A percentile compares a stretch with the other conserved stretches of the same genome.
Conservation (phyloP, 768 basidiomycete genomes). For the Panellus pusillus region DNA sequence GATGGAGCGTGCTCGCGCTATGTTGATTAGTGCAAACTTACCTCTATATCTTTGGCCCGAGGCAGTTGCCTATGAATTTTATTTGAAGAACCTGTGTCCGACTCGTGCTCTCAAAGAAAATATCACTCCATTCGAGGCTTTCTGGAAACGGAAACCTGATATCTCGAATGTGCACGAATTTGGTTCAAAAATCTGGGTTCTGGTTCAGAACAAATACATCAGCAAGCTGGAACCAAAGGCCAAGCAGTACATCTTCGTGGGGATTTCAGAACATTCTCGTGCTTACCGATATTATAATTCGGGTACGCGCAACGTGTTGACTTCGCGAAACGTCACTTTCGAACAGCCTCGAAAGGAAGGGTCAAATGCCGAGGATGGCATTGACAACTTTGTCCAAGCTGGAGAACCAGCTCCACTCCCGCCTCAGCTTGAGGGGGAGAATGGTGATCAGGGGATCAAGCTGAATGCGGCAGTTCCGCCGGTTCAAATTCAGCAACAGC, state of each 20-base stretch:
- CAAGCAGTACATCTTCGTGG: background rate
- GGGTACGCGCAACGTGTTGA: background rate
- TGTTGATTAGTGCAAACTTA: constrained; percentile 8
- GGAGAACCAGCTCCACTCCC: no score
- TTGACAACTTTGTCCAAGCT: no score
- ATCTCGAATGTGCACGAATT: constrained; percentile 37
- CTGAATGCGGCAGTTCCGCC: no score
- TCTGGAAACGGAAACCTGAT: constrained; percentile 30
- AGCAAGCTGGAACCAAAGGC: background rate
- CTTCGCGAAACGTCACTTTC: constrained; percentile 2
- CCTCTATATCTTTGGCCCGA: constrained; percentile 19
- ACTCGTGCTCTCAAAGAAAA: background rate
- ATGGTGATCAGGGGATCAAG: no score
- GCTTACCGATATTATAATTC: constrained; percentile 3
- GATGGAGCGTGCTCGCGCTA: constrained; percentile 16
- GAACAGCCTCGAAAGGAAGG: no score
- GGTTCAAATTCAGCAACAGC: no score
- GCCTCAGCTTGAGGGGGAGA: constrained; percentile 1
- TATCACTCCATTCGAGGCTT: constrained; percentile 31
- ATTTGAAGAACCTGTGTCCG: constrained; percentile 20
- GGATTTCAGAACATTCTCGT: constrained; percentile 1
- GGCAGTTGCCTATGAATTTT: constrained; percentile 19
- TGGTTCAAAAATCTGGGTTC: background rate
- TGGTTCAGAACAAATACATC: constrained; percentile 1
- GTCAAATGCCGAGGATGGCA: no score